Percentiles rank a stretch among this genome's conserved stretches.
Evolutionary conservation across 2,329 filamentous ascomycete species (phyloP).

Genomic region (Lizonia empirigonia): DNA sequence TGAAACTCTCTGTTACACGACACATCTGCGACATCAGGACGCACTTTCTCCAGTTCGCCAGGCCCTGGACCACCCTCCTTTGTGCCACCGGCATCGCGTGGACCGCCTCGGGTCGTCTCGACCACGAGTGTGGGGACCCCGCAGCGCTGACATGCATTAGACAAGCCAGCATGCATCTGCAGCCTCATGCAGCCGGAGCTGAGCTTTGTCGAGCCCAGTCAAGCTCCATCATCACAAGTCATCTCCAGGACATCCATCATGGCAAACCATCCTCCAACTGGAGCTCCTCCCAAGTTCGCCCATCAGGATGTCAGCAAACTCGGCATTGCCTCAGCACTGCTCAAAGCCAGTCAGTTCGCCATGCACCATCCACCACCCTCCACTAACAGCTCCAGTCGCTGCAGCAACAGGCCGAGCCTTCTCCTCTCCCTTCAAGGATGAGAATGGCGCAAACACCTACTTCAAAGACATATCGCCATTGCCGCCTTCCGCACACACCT

Average conservation of each 20-base stretch:
- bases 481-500: constrained; percentile 40
- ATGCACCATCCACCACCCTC: not conserved
- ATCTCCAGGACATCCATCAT: no score
- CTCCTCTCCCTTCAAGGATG: constrained; percentile 46
- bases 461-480: constrained; percentile 45
- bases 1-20: no score
- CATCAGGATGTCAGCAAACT: constrained; percentile 39
- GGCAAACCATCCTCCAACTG: constrained; percentile 2
- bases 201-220: not conserved
- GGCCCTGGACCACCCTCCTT: no score
- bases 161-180: constrained; percentile 2
- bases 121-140: constrained; percentile 9
- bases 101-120: constrained; percentile 1
- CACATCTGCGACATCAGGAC: no score
- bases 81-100: not conserved
- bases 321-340: constrained; percentile 38
- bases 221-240: no score
- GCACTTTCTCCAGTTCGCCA: no score
- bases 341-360: constrained; percentile 37
- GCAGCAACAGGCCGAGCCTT: constrained; percentile 42
- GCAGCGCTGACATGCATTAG: constrained; percentile 8
- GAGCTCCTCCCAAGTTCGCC: constrained; percentile 4
- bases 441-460: constrained; percentile 43
- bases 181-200: not conserved
- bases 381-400: constrained; percentile 28